Evolutionary conservation across 108 stramenopile species (phyloP).

Genomic region (Fragilariopsis cylindrus): DNA sequence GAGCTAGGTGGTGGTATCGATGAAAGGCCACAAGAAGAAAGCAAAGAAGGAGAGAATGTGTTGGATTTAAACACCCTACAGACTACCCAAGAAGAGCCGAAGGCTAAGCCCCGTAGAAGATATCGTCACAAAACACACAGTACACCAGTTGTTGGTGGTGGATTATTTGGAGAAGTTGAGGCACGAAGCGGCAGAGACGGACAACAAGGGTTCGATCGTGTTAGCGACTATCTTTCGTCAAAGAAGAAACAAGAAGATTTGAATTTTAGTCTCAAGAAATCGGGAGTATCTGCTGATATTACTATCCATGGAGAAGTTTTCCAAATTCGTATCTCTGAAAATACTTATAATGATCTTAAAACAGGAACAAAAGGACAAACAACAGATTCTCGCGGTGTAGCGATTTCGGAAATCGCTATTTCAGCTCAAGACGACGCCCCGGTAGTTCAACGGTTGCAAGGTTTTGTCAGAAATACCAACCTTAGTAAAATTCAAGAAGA

Average conservation of each 20-base stretch:
- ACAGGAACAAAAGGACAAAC: constrained; percentile 56
- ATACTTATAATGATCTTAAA: constrained; percentile 51
- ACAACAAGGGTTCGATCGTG: constrained; percentile 19
- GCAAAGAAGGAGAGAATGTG: neutral
- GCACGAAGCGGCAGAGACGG: constrained; percentile 27
- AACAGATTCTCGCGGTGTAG: constrained; percentile 47
- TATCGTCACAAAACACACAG: constrained; percentile 85
- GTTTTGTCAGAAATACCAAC: constrained; percentile 51
- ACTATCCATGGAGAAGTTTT: constrained; percentile 64
- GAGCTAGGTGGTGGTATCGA: constrained; percentile 43
- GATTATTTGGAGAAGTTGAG: constrained; percentile 88
- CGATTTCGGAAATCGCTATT: constrained; percentile 41
- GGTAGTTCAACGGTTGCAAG: constrained; percentile 50
- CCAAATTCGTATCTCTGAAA: constrained; percentile 54
- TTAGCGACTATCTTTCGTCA: constrained; percentile 29
- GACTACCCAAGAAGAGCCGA: neutral
- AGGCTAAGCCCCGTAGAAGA: constrained; percentile 21
- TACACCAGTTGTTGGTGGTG: constrained; percentile 95
- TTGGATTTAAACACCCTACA: neutral
- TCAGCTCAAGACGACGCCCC: constrained; percentile 56
- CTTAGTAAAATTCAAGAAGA: constrained; percentile 33
- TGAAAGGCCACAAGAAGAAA: constrained; percentile 26
- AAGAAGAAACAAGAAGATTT: constrained; percentile 21
- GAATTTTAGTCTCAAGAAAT: constrained; percentile 11
- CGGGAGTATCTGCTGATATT: constrained; percentile 52